These are phyloP conservation scores for Herpetomonas tarakana DNA, from an alignment of 208 protist species.

Conservation along the genomic window DNA sequence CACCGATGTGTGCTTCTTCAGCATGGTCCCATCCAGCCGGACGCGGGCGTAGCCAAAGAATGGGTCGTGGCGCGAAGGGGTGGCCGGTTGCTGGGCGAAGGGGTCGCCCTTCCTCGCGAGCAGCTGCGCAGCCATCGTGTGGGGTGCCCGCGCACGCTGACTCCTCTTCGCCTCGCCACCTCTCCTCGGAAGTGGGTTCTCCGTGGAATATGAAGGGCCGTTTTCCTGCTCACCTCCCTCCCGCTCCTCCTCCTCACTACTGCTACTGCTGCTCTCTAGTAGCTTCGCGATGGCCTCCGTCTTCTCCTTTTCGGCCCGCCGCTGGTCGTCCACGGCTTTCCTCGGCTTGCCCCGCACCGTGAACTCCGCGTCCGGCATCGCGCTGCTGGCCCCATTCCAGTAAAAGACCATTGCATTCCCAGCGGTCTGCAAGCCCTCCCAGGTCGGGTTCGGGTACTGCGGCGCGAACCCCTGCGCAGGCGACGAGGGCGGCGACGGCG, in stretches of 20 bases:
- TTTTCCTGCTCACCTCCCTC: background rate
- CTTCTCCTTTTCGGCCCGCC: background rate
- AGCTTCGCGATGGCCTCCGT: background rate
- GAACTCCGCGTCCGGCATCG: conserved; percentile 16
- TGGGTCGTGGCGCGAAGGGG: background rate
- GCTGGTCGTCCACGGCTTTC: background rate
- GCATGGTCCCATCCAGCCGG: conserved; percentile 10
- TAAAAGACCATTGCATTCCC: background rate
- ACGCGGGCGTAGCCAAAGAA: conserved; percentile 11
- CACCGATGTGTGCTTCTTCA: conserved; percentile 8
- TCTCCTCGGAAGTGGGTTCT: background rate
- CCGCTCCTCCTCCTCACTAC: background rate
- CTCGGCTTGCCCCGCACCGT: background rate
- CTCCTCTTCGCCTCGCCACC: background rate
- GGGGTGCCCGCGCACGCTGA: too few relatives aligned
- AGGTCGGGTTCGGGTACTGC: background rate
- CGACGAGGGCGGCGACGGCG: background rate
- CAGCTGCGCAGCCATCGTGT: too few relatives aligned
- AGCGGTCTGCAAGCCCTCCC: background rate
- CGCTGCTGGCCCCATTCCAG: conserved; percentile 9
- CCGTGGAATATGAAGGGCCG: too few relatives aligned
- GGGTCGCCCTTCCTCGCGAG: background rate
- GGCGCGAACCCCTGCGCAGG: background rate
- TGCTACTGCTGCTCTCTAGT: conserved; percentile 3
- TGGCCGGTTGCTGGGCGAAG: background rate